These are phyloP conservation scores for Candida sithepensis DNA, from an alignment of 805 yeast species.

Conservation along the genomic window DNA sequence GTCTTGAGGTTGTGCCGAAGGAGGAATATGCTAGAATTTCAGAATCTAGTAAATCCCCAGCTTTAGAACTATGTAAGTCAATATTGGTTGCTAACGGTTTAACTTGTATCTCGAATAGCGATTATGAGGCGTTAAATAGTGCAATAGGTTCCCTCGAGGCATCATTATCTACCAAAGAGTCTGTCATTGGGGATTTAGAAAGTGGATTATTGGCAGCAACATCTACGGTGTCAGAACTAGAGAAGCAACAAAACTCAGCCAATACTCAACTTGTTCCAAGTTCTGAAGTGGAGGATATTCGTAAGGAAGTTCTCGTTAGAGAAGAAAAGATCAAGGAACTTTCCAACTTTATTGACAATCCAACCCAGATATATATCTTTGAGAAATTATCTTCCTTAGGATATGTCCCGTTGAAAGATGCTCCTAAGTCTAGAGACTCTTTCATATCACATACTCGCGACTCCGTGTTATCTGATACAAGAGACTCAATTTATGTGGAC, in stretches of 20 bases:
- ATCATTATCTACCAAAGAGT: neutral
- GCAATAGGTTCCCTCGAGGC: neutral
- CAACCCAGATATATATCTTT: constrained; percentile 19
- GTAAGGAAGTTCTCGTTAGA: neutral
- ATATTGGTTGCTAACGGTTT: constrained; percentile 16
- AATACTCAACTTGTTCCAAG: neutral
- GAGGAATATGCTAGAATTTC: neutral
- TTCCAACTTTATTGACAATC: constrained; percentile 8
- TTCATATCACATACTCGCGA: constrained; percentile 1
- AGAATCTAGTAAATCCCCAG: constrained; percentile 13
- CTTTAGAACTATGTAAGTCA: constrained; percentile 12
- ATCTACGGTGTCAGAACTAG: neutral
- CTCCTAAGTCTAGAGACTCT: constrained; percentile 1
- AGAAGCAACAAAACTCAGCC: neutral
- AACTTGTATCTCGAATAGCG: constrained; percentile 16
- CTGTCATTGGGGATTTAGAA: neutral
- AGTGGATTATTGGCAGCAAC: neutral
- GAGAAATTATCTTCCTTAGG: constrained; percentile 17
- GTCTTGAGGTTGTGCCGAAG: constrained; percentile 4
- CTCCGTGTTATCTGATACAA: constrained; percentile 1
- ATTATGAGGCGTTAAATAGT: neutral
- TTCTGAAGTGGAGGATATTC: neutral
- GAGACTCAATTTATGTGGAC: constrained; percentile 15
- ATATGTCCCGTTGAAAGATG: constrained; percentile 3
- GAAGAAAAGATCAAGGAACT: constrained; percentile 4